Conservation (phyloP, 164 flowering plant genomes). For the Magnolia sinica region DNA sequence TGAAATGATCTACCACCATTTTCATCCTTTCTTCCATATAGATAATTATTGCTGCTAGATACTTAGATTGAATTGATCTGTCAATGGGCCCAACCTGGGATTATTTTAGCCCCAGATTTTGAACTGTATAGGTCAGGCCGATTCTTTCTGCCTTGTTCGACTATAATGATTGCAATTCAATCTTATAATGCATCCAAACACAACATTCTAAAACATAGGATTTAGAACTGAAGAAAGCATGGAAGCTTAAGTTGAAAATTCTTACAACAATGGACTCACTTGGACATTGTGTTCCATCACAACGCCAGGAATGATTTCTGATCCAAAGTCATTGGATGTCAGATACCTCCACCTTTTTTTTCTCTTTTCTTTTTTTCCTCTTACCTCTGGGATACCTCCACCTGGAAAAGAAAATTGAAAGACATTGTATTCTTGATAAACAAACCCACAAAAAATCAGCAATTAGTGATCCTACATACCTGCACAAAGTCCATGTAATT, state of each 20-base stretch:
- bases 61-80: not conserved
- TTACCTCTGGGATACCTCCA: slow-evolving; percentile 56
- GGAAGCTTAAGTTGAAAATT: not conserved
- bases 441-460: not conserved
- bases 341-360: slow-evolving; percentile 59
- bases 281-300: slow-evolving; percentile 71
- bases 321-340: slow-evolving; percentile 87
- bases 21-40: not conserved
- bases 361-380: too few species aligned
- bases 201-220: not conserved
- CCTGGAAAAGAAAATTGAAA: slow-evolving; percentile 10
- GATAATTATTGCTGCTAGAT: not conserved
- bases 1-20: not conserved
- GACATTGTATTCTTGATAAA: not conserved
- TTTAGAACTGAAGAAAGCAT: not conserved
- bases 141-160: too few species aligned
- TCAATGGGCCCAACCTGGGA: not conserved
- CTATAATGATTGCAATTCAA: too few species aligned
- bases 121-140: too few species aligned
- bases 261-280: slow-evolving; percentile 27
- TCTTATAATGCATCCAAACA: too few species aligned
- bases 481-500: slow-evolving; percentile 92
- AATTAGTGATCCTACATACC: slow-evolving; percentile 31
- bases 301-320: slow-evolving; percentile 91
- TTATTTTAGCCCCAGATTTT: not conserved